Conservation (phyloP, 495 filamentous ascomycete genomes). For the Thermothielavioides terrestris region DNA sequence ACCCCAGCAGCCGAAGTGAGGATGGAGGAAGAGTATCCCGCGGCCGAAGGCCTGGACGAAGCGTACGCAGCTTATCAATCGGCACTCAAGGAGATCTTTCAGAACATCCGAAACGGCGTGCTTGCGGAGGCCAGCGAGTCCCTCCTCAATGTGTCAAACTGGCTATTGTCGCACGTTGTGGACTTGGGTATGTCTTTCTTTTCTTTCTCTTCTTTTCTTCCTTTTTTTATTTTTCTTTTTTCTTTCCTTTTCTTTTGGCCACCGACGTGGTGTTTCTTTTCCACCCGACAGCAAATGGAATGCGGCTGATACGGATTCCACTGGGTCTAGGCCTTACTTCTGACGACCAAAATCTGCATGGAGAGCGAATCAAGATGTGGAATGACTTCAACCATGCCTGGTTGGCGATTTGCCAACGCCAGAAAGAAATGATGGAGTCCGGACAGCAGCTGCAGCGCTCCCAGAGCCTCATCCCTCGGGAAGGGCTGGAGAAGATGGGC, state of each 20-base stretch:
- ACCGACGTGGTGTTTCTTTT: slow-evolving; percentile 7
- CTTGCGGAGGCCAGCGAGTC: slow-evolving; percentile 65
- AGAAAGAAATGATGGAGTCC: slow-evolving; percentile 67
- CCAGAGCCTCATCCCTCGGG: slow-evolving; percentile 56
- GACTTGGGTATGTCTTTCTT: slow-evolving; percentile 74
- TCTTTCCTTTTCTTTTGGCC: no score
- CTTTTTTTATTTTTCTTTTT: no score
- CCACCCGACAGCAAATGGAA: no score
- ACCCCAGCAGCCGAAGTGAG: slow-evolving; percentile 35
- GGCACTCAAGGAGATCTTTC: slow-evolving; percentile 64
- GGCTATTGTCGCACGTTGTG: slow-evolving; percentile 72
- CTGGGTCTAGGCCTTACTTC: slow-evolving; percentile 35
- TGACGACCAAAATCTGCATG: slow-evolving; percentile 65
- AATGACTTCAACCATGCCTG: slow-evolving; percentile 92
- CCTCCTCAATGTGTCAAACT: slow-evolving; percentile 71
- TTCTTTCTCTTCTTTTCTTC: no score
- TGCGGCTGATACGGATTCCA: no score
- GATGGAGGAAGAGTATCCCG: slow-evolving; percentile 33
- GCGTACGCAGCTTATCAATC: slow-evolving; percentile 69
- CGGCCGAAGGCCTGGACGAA: slow-evolving; percentile 42
- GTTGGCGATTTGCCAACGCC: slow-evolving; percentile 77
- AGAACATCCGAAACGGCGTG: slow-evolving; percentile 61
- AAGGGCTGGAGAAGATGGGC: slow-evolving; percentile 69
- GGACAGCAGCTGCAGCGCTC: slow-evolving; percentile 51
- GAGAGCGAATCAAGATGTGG: slow-evolving; percentile 74